phyloP scores from a whole-genome alignment of 345 rosid species.

The Bruguiera gymnorhiza region DNA sequence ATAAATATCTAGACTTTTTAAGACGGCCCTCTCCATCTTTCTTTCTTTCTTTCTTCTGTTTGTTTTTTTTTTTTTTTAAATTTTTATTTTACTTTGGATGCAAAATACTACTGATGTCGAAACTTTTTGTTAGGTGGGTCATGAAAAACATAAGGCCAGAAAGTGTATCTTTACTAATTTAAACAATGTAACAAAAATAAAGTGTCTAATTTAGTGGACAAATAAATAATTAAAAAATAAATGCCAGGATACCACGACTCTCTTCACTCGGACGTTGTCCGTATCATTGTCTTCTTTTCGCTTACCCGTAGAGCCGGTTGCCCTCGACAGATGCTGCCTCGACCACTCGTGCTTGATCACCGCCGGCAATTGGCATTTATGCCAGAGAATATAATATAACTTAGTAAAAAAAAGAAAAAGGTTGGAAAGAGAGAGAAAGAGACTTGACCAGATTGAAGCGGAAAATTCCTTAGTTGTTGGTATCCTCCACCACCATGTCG shows the following conservation, averaged over 20 bases:
- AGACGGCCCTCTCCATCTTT: too few species aligned
- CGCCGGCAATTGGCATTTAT: neutral
- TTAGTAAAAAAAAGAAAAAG: neutral
- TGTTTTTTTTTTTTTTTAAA: too few species aligned
- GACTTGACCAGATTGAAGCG: neutral
- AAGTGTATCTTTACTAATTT: too few species aligned
- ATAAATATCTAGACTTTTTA: too few species aligned
- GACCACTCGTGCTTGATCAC: slow-evolving; percentile 1
- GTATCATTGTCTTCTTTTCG: neutral
- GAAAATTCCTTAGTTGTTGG: neutral
- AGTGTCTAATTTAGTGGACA: too few species aligned
- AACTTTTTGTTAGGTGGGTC: too few species aligned
- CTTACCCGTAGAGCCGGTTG: slow-evolving; percentile 10
- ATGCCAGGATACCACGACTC: neutral
- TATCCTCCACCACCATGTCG: neutral
- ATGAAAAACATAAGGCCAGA: too few species aligned
- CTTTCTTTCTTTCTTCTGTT: too few species aligned
- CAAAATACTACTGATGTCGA: too few species aligned
- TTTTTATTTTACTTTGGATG: too few species aligned
- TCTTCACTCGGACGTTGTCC: slow-evolving; percentile 10
- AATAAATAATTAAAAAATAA: neutral
- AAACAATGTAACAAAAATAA: too few species aligned
- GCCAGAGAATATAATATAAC: neutral
- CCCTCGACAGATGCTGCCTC: neutral
- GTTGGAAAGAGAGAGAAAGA: neutral